Base-by-base conservation (phyloP, 139 green algal genomes). In the Micractinium conductrix region DNA sequence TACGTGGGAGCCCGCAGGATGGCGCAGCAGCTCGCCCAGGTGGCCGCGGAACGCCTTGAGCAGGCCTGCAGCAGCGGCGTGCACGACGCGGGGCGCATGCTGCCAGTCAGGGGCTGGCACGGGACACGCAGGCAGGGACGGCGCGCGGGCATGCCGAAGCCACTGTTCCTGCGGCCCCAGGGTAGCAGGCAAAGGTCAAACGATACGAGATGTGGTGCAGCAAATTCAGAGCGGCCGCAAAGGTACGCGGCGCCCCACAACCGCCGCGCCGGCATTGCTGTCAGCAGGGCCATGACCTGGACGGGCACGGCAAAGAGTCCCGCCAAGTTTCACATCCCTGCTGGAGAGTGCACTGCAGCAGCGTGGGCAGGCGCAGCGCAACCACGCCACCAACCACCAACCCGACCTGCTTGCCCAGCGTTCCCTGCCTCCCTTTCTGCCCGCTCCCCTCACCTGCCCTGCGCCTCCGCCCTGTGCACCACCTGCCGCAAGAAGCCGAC, bases 1-100 rank as follows among this genome's bases (percentile, higher is more conserved):
- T 6, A 98, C 94, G 38, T 96, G 89, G 0, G 91, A 88, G 72
- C 92, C 96, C 42, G 90, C 91, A 0, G 94, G 95, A 85, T 98
- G 96, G 30, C 95, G 90, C 84, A 98, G 88, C 79, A 98, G 91
- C 81, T 93, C 87, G 1, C 89, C 84, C 22, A 96, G 80, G 55
- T 94, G 91, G 33, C 94, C 94, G 67, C 90, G 91, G 79, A 97
- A 95, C 28, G 90, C 55, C 33, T 87, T 87, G 24, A 95, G 78
- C 16, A 97, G 80, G 53, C 81, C 95, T 96, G n/a, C n/a, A n/a
- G n/a, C n/a, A n/a, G n/a, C n/a, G n/a, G n/a, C n/a, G n/a, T n/a
- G n/a, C n/a, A n/a, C n/a, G n/a, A n/a, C n/a, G n/a, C n/a, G n/a
- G n/a, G n/a, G n/a, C n/a, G 91, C 37, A 33, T 22, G 55, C 1